These are phyloP conservation scores for Gynostemma pentaphyllum DNA, from an alignment of 306 rosid genomes.

Conservation along the genomic window DNA sequence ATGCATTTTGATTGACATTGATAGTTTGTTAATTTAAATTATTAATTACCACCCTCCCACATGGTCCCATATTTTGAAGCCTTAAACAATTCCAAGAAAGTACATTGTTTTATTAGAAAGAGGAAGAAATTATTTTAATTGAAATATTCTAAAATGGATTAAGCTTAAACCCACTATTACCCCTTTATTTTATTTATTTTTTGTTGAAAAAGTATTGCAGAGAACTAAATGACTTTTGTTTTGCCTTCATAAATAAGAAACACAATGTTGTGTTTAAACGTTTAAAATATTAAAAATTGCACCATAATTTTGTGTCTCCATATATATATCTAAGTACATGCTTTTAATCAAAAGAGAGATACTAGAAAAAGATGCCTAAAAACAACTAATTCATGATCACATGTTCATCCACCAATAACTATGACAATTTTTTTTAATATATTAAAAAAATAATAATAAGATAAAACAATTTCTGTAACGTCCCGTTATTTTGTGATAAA, in stretches of 20 bases:
- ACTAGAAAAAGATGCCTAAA: too few species aligned
- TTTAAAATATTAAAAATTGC: background rate
- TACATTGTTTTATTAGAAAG: background rate
- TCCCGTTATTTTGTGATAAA: too few species aligned
- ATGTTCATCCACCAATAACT: too few species aligned
- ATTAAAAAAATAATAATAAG: too few species aligned
- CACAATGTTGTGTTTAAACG: background rate
- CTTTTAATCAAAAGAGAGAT: too few species aligned
- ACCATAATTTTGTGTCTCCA: background rate
- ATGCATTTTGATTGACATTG: background rate
- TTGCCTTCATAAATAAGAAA: constrained; percentile 3
- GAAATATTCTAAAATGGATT: background rate
- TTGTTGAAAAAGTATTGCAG: background rate
- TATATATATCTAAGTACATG: background rate
- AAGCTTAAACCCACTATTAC: background rate
- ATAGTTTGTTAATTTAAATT: background rate
- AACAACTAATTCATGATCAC: too few species aligned
- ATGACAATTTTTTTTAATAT: too few species aligned
- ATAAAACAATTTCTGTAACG: too few species aligned
- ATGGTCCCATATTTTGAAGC: background rate
- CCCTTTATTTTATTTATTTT: background rate
- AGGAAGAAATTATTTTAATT: background rate
- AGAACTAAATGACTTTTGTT: background rate
- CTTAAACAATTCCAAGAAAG: background rate
- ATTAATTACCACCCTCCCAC: background rate